Conservation (phyloP, 1,284 basidiomycete species). For the Malassezia dermatis region DNA sequence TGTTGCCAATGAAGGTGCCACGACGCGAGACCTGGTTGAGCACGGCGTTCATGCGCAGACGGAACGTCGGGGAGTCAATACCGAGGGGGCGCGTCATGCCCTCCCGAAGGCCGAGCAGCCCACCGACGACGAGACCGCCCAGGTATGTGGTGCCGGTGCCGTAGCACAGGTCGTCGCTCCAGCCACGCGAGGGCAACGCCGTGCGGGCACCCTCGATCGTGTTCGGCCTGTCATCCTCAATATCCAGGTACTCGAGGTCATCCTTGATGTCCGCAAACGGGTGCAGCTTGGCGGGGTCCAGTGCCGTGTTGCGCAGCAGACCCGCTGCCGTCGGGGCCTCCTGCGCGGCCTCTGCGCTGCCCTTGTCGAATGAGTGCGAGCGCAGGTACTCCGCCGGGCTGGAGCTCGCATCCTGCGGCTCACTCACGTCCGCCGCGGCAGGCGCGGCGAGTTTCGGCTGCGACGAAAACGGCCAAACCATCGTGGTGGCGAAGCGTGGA, state of each 20-base stretch:
- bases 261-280: constrained; percentile 41
- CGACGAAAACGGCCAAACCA: constrained; percentile 17
- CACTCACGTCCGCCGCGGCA: background rate
- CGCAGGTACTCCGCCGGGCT: constrained; percentile 24
- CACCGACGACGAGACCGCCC: constrained; percentile 84
- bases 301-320: constrained; percentile 73
- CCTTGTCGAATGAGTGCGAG: constrained; percentile 24
- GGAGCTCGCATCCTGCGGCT: background rate
- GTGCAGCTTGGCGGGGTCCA: constrained; percentile 70
- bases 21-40: constrained; percentile 92
- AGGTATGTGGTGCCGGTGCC: constrained; percentile 98
- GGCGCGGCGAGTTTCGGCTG: background rate
- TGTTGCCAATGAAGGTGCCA: constrained; percentile 96
- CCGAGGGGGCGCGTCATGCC: constrained; percentile 73
- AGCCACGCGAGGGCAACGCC: constrained; percentile 59
- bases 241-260: constrained; percentile 47
- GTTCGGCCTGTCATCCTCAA: constrained; percentile 41
- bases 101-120: constrained; percentile 89
- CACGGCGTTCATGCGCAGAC: constrained; percentile 88
- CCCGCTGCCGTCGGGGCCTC: constrained; percentile 86
- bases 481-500: constrained; percentile 1
- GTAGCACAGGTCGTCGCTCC: constrained; percentile 98
- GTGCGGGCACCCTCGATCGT: constrained; percentile 43
- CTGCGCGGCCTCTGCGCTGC: constrained; percentile 54
- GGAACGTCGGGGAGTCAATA: constrained; percentile 49